Percentiles rank a stretch among this genome's conserved stretches.
Conservation (phyloP, 805 yeast genomes). For the Alloascoidea africana region DNA sequence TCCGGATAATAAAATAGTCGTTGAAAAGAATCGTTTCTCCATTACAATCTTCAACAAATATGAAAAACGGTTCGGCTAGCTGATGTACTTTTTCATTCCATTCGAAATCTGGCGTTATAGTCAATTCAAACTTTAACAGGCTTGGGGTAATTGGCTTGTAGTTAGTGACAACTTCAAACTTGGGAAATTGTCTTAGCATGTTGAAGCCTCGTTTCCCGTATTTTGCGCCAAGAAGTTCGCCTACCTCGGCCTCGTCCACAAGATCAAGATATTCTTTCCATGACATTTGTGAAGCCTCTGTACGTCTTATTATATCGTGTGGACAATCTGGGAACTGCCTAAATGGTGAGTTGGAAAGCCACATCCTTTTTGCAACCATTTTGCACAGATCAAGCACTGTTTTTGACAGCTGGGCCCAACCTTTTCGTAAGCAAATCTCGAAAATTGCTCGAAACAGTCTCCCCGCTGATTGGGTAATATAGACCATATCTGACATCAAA, state of each 20-base stretch:
- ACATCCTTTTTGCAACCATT: constrained; percentile 66
- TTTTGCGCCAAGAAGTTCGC: constrained; percentile 21
- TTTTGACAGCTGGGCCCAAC: constrained; percentile 56
- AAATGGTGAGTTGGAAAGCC: constrained; percentile 78
- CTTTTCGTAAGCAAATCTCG: constrained; percentile 56
- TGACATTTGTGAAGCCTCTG: constrained; percentile 72
- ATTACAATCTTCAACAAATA: constrained; percentile 71
- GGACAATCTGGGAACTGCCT: constrained; percentile 74
- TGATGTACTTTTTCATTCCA: constrained; percentile 66
- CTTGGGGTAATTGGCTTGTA: constrained; percentile 70
- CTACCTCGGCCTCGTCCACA: constrained; percentile 55
- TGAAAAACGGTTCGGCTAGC: constrained; percentile 42
- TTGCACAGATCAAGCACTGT: constrained; percentile 50
- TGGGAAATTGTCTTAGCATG: constrained; percentile 60
- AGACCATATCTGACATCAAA: constrained; percentile 82
- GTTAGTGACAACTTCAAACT: constrained; percentile 36
- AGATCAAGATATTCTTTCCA: constrained; percentile 66
- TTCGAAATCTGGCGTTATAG: constrained; percentile 54
- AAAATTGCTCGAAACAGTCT: constrained; percentile 74
- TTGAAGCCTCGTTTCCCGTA: constrained; percentile 29
- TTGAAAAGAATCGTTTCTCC: constrained; percentile 58
- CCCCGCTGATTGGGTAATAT: constrained; percentile 86
- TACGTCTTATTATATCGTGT: constrained; percentile 46
- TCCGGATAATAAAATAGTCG: constrained; percentile 37
- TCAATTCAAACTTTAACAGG: constrained; percentile 49